Base-by-base conservation (phyloP, 179 eudicot species). In the Camellia oleifera region DNA sequence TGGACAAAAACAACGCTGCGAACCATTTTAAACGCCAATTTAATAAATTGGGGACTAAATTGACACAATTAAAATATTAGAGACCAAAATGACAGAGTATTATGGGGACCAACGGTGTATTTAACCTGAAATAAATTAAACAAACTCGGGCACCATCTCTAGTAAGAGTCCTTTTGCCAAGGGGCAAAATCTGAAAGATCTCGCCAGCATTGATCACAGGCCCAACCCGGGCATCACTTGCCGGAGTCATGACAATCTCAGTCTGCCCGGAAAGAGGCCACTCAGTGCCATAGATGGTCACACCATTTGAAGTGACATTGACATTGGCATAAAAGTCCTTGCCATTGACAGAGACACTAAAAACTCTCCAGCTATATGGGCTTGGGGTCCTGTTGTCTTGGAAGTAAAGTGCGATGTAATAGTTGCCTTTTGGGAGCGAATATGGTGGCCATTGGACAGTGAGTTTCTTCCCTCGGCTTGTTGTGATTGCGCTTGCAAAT, bases 161-260 rank as follows among this genome's bases (percentile, higher is more conserved):
- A 53, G 84, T 66, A 72, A 56, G 67, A 65, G 98, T 96, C 78
- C 83, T 88, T 79, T 86, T 87, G 48, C 80, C 88, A 32, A 88
- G 81, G 32, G 93, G 88, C 77, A 91, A 44, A 44, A 94, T 62
- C 58, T 88, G 94, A 44, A 89, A 85, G 54, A 94, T 78, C 82
- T 96, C 99, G 3, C 88, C 99, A 4, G 96, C 99, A 82, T 88
- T 94, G 74, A 96, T 86, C 32, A 91, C 23, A 2, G 99, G 97
- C 18, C 99, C 99, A 11, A 94, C 94, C 0, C 89, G 86, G 13
- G 77, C 50, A 13, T 82, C 87, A 0, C 77, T 66, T 5, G 66
- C 79, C 0, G 97, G 98, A 63, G 83, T 78, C 75, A 94, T 76
- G 2, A 83, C 69, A 73, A 96, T 87, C 74, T 84, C 79, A 32